phyloP scores from a whole-genome alignment of 257 asterid genomes.

The Cinchona pubescens region DNA sequence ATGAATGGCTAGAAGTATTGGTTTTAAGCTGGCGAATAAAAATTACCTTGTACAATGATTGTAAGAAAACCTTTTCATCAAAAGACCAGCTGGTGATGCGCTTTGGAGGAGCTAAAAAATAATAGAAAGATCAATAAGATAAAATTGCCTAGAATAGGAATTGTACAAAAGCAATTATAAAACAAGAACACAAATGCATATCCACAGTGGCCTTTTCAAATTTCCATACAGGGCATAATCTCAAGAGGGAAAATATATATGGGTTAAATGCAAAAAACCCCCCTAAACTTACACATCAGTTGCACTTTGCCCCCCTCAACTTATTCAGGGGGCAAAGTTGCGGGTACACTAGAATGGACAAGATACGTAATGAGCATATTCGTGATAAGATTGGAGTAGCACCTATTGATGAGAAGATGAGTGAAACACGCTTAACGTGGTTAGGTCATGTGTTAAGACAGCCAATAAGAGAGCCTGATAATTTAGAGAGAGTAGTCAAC shows the following conservation, averaged over 20 bases:
- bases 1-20: not conserved
- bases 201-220: not conserved
- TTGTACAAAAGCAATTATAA: not conserved
- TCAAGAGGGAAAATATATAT: not conserved
- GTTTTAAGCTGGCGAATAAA: not conserved
- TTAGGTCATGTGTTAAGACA: no score
- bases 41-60: slow-evolving; percentile 83
- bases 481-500: no score
- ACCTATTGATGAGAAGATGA: no score
- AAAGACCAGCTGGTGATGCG: slow-evolving; percentile 63
- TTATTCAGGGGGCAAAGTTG: no score
- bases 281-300: no score
- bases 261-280: no score
- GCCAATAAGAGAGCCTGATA: no score
- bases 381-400: no score
- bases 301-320: no score
- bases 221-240: not conserved
- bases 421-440: no score
- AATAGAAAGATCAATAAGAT: slow-evolving; percentile 25
- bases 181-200: not conserved
- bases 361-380: no score
- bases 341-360: no score
- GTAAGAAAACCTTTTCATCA: slow-evolving; percentile 74
- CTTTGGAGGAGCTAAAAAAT: slow-evolving; percentile 52
- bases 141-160: not conserved